A percentile compares a stretch with the other conserved stretches of the same genome.
These are phyloP conservation scores for Leccinum barrowsii DNA, from an alignment of 768 basidiomycete genomes.

Conservation along the genomic window DNA sequence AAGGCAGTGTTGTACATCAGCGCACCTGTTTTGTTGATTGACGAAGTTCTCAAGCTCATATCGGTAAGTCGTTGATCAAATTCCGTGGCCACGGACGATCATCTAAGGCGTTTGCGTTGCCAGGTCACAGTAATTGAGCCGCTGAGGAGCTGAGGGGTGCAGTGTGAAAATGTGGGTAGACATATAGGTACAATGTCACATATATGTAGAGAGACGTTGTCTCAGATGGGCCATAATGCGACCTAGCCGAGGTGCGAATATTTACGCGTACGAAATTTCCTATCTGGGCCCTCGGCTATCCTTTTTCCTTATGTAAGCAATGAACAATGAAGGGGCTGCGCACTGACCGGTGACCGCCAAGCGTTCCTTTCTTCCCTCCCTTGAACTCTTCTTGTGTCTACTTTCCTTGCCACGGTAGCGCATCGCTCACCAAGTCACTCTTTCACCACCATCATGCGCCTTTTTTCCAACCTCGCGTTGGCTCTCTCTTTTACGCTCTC, in stretches of 20 bases:
- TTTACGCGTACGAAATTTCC: background rate
- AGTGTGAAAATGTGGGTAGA: background rate
- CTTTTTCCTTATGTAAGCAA: background rate
- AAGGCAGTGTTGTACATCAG: slow-evolving; percentile 86
- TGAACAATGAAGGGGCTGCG: background rate
- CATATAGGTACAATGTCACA: background rate
- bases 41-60: slow-evolving; percentile 85
- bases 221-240: background rate
- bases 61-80: slow-evolving; percentile 46
- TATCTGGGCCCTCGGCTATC: background rate
- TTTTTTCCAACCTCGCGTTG: slow-evolving; percentile 19
- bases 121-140: slow-evolving; percentile 60
- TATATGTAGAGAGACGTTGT: background rate
- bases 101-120: background rate
- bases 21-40: slow-evolving; percentile 83
- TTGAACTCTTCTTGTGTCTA: slow-evolving; percentile 5
- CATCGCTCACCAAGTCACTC: slow-evolving; percentile 20
- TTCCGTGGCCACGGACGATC: background rate
- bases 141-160: slow-evolving; percentile 42
- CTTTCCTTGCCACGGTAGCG: background rate
- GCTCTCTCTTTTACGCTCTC: slow-evolving; percentile 18
- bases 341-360: background rate
- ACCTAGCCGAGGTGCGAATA: background rate
- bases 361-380: background rate
- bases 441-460: slow-evolving; percentile 22